phyloP scores from a whole-genome alignment of 441 rosid species.

The Macaranga tanarius region DNA sequence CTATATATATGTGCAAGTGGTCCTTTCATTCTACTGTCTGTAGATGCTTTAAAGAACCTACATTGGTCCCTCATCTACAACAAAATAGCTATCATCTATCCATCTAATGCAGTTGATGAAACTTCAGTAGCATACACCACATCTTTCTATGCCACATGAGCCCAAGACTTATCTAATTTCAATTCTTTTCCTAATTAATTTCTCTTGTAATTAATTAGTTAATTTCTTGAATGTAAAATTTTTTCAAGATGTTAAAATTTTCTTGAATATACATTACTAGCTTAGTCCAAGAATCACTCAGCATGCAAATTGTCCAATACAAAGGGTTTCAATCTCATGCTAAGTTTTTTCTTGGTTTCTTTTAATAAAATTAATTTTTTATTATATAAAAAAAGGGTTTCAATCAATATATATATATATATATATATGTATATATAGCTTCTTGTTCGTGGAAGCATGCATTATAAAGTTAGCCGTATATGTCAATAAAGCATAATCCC shows the following conservation, averaged over 20 bases:
- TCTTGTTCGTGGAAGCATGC: constrained; percentile 35
- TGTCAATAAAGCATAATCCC: constrained; percentile 34
- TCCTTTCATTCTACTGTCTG: constrained; percentile 46
- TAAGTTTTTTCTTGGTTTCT: too few relatives aligned
- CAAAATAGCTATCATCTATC: constrained; percentile 34
- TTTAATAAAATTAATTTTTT: too few relatives aligned
- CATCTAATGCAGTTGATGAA: constrained; percentile 33
- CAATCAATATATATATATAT: too few relatives aligned
- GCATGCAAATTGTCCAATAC: constrained; percentile 17
- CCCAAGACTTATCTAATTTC: constrained; percentile 11
- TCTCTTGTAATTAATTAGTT: too few relatives aligned
- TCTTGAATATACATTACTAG: too few relatives aligned
- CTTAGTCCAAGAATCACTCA: background rate
- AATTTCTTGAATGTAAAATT: too few relatives aligned
- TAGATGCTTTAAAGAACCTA: constrained; percentile 76
- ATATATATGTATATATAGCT: too few relatives aligned
- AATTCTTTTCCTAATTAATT: background rate
- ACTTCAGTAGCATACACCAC: constrained; percentile 33
- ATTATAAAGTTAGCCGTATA: constrained; percentile 32
- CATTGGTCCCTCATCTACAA: constrained; percentile 79
- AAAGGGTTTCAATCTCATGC: too few relatives aligned
- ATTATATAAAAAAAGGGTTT: too few relatives aligned
- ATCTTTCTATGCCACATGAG: constrained; percentile 31
- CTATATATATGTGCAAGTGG: constrained; percentile 42
- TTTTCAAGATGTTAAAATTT: too few relatives aligned